Percentiles rank a stretch among this genome's conserved stretches.
These are phyloP conservation scores for Colletotrichum musicola DNA, from an alignment of 2,329 filamentous ascomycete species.

Conservation along the genomic window DNA sequence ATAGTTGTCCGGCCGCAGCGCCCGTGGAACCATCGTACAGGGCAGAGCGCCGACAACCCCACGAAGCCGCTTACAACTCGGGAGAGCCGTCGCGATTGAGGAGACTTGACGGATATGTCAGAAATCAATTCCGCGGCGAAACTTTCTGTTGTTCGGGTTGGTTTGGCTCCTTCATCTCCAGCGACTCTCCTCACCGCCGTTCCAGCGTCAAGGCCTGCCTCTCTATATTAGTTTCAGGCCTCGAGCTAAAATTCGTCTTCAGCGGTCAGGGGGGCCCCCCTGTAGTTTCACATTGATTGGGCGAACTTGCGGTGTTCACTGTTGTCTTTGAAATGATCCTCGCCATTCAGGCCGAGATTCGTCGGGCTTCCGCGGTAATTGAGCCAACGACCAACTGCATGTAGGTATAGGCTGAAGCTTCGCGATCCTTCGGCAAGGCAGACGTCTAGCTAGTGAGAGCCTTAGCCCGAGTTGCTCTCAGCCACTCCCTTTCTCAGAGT, in stretches of 20 bases:
- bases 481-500: background rate
- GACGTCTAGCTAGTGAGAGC: background rate
- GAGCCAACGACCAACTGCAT: too few species aligned
- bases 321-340: too few species aligned
- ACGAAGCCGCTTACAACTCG: too few species aligned
- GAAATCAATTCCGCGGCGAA: background rate
- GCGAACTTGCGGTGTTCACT: background rate
- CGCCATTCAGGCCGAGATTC: too few species aligned
- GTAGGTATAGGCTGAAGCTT: background rate
- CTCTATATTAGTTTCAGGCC: constrained; percentile 29
- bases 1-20: too few species aligned
- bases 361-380: too few species aligned
- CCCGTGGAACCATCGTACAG: too few species aligned
- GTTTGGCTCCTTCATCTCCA: background rate
- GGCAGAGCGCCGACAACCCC: too few species aligned
- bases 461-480: background rate
- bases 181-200: constrained; percentile 21
- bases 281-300: constrained; percentile 30
- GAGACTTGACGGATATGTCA: background rate
- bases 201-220: background rate
- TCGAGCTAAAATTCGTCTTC: constrained; percentile 18
- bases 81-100: too few species aligned
- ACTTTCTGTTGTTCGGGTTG: background rate
- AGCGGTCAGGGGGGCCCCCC: constrained; percentile 8
- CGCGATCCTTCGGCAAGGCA: background rate